Conservation (phyloP, 306 rosid genomes). For the Dalbergia cultrata region DNA sequence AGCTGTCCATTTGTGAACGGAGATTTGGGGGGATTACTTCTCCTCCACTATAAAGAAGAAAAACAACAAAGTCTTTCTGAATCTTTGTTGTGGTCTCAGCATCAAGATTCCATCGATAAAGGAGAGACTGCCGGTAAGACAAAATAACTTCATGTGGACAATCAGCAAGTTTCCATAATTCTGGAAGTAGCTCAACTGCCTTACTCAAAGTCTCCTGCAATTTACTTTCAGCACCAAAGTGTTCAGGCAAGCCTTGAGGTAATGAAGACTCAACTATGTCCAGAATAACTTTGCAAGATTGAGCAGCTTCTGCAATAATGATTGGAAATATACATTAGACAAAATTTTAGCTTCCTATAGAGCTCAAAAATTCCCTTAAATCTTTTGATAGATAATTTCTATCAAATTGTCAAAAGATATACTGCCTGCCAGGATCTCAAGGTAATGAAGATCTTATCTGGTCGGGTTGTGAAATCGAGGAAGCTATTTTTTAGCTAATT, state of each 20-base stretch:
- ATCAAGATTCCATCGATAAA: conserved; percentile 80
- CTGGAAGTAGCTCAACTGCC: conserved; percentile 89
- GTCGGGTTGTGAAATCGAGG: conserved; percentile 26
- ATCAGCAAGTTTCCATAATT: conserved; percentile 85
- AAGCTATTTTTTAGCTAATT: neutral
- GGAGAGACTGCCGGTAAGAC: conserved; percentile 81
- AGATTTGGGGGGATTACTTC: conserved; percentile 90
- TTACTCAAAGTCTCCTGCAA: conserved; percentile 86
- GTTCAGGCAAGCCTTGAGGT: conserved; percentile 88
- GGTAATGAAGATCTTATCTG: conserved; percentile 27
- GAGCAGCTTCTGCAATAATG: conserved; percentile 91
- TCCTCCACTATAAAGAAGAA: conserved; percentile 82
- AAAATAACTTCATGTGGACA: conserved; percentile 76
- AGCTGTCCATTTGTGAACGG: conserved; percentile 78
- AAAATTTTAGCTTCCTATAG: conserved; percentile 29
- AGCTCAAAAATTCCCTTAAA: conserved; percentile 34
- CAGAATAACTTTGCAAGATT: conserved; percentile 85
- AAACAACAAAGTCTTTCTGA: conserved; percentile 84
- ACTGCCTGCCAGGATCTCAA: conserved; percentile 21
- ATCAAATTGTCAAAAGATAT: neutral
- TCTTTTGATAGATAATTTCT: neutral
- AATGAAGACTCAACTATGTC: conserved; percentile 87
- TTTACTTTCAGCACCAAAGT: conserved; percentile 78
- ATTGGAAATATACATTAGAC: conserved; percentile 48
- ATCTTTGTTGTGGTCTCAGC: conserved; percentile 65